Conservation (phyloP, 2,329 filamentous ascomycete genomes). For the Endothia cerciana region DNA sequence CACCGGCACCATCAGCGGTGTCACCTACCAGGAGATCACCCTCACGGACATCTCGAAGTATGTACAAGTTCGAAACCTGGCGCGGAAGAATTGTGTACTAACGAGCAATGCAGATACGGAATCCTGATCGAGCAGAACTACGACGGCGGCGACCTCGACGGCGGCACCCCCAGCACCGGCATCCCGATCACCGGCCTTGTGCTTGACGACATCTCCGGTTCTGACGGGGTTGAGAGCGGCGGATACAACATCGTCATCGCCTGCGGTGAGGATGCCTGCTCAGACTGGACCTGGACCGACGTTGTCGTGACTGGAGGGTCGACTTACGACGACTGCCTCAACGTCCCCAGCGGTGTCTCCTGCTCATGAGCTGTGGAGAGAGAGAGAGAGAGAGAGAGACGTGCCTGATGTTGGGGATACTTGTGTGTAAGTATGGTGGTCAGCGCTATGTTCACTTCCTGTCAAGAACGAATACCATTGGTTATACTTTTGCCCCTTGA, state of each 20-base stretch:
- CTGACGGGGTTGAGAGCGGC: conserved; percentile 21
- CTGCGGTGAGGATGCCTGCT: conserved; percentile 23
- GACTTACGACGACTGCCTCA: conserved; percentile 19
- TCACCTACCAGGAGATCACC: conserved; percentile 28
- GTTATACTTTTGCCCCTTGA: neutral
- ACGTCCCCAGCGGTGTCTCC: conserved; percentile 21
- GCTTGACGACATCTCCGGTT: conserved; percentile 23
- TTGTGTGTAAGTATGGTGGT: neutral
- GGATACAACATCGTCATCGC: conserved; percentile 27
- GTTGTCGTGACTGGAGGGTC: conserved; percentile 26
- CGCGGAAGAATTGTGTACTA: neutral
- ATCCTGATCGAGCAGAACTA: conserved; percentile 31
- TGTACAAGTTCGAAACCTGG: neutral
- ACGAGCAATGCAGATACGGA: conserved; percentile 20
- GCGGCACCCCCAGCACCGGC: conserved; percentile 22
- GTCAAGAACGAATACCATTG: neutral
- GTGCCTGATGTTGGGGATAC: neutral
- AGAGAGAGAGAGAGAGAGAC: neutral
- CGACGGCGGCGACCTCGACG: conserved; percentile 26
- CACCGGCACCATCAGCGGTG: conserved; percentile 24
- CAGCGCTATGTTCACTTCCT: conserved; percentile 1
- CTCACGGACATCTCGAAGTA: conserved; percentile 26
- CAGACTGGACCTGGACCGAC: conserved; percentile 27
- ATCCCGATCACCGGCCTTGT: conserved; percentile 28
- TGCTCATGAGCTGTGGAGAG: conserved; percentile 11